Evolutionary conservation across 306 rosid genomes (phyloP).

Genomic region (Vigna hirtella): DNA sequence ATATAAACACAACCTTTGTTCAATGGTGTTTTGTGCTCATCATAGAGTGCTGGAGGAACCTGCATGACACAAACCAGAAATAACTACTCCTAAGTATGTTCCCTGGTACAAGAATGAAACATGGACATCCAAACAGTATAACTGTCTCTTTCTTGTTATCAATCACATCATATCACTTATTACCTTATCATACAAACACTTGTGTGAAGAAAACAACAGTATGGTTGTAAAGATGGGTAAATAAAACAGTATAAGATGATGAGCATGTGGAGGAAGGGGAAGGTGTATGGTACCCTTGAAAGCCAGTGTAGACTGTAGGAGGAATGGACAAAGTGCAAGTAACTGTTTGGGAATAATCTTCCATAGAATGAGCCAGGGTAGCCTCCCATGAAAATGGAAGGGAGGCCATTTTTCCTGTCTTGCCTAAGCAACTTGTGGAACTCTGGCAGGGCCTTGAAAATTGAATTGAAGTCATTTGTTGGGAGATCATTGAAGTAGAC

Average conservation of each 20-base stretch:
- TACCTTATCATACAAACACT: neutral
- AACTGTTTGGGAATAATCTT: slow-evolving; percentile 78
- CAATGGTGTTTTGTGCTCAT: slow-evolving; percentile 60
- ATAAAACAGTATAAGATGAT: neutral
- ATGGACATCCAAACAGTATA: neutral
- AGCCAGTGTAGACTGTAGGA: slow-evolving; percentile 92
- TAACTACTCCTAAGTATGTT: neutral
- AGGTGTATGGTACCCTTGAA: slow-evolving; percentile 59
- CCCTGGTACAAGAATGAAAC: neutral
- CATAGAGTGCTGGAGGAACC: slow-evolving; percentile 77
- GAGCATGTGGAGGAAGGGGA: slow-evolving; percentile 4
- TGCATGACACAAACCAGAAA: slow-evolving; percentile 42
- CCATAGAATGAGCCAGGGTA: slow-evolving; percentile 95
- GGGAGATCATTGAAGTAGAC: slow-evolving; percentile 94
- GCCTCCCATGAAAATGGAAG: slow-evolving; percentile 82
- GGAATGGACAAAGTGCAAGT: slow-evolving; percentile 87
- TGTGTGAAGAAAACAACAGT: neutral
- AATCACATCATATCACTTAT: neutral
- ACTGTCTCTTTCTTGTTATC: neutral
- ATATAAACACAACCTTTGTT: slow-evolving; percentile 81
- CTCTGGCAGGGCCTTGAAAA: slow-evolving; percentile 85
- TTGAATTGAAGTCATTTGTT: slow-evolving; percentile 93
- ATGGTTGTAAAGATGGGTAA: neutral
- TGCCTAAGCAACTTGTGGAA: slow-evolving; percentile 61
- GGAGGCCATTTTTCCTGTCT: slow-evolving; percentile 49